Evolutionary conservation across 257 asterid species (phyloP), one percentile per base, ranked within the genome.

Genomic region (Solanum appendiculatum): DNA sequence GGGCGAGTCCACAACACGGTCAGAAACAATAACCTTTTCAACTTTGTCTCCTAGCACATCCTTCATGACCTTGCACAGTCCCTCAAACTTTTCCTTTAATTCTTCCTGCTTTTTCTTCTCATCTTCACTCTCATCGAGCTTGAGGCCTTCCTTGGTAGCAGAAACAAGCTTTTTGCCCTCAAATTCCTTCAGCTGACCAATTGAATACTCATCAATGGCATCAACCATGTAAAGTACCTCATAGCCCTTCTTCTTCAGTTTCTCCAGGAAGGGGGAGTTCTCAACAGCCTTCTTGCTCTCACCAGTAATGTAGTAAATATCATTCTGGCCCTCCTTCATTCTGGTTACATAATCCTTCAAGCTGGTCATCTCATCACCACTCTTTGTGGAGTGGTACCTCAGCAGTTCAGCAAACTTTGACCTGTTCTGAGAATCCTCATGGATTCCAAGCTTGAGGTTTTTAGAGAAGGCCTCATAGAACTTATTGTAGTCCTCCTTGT

Each of bases 241-340:
- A 81, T 89, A 89, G 0, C 94, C 95, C 88, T 92, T 92, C 91
- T 93, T 93, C 92, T 93, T 93, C 80, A 93, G 83, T 81, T 88
- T 90, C 90, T 93, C 95, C 21, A 93, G 94, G 92, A 93, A 93
- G 29, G 95, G 95, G 8, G 93, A 92, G 89, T 93, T 93, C 92
- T 93, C 95, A 46, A 93, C 95, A 4, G 95, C 93, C 88, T 92
- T 93, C 92, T 91, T 93, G 89, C 92, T 91, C 88, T 93, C 94
- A 84, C 95, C 95, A 27, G 95, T 93, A 13, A 93, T 93, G 82
- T 93, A 93, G 85, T 87, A 93, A 21, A 93, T 93, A 15, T 93
- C 95, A 46, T 42, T 91, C 88, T 92, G 95, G 4, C 95, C 94
- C 16, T 93, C 94, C 91, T 92, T 93, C 95, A 93, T 93, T 54